These are phyloP conservation scores for Aphanomyces cochlioides DNA, from an alignment of 352 stramenopile species.

Conservation along the genomic window DNA sequence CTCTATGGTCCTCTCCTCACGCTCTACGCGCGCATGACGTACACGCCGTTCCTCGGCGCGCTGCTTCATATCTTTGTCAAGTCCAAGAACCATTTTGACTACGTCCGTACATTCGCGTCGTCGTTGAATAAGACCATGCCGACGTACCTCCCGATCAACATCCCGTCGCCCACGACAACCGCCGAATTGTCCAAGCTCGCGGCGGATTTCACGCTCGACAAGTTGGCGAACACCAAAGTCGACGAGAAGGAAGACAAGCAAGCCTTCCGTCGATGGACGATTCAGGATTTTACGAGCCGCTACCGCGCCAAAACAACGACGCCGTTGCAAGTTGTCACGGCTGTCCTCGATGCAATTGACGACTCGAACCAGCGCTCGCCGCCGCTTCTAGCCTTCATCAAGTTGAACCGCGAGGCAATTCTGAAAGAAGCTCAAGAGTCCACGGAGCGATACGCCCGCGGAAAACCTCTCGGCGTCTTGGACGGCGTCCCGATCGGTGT, in stretches of 20 bases:
- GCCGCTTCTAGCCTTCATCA: slow-evolving; percentile 68
- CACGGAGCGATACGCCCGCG: slow-evolving; percentile 61
- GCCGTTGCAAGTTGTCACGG: slow-evolving; percentile 65
- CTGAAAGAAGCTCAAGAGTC: slow-evolving; percentile 61
- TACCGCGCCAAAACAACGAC: slow-evolving; percentile 47
- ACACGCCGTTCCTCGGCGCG: slow-evolving; percentile 47
- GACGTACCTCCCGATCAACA: slow-evolving; percentile 60
- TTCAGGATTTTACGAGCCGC: slow-evolving; percentile 59
- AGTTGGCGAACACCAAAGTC: slow-evolving; percentile 35
- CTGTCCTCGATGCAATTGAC: slow-evolving; percentile 53
- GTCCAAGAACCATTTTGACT: slow-evolving; percentile 57
- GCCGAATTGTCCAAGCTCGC: slow-evolving; percentile 35
- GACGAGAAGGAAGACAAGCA: slow-evolving; percentile 32
- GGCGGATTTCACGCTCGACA: slow-evolving; percentile 31
- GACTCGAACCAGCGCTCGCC: slow-evolving; percentile 47
- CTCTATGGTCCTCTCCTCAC: slow-evolving; percentile 40
- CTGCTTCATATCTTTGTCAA: slow-evolving; percentile 41
- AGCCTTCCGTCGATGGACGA: slow-evolving; percentile 64
- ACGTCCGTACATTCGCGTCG: slow-evolving; percentile 48
- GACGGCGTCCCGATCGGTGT: slow-evolving; percentile 86
- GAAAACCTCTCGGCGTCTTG: slow-evolving; percentile 62
- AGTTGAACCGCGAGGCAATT: slow-evolving; percentile 69
- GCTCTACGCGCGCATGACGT: slow-evolving; percentile 41
- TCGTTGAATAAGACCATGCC: slow-evolving; percentile 59
- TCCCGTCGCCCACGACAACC: slow-evolving; percentile 30